phyloP scores from a whole-genome alignment of 139 green algal genomes.

The Chlorella sp. region DNA sequence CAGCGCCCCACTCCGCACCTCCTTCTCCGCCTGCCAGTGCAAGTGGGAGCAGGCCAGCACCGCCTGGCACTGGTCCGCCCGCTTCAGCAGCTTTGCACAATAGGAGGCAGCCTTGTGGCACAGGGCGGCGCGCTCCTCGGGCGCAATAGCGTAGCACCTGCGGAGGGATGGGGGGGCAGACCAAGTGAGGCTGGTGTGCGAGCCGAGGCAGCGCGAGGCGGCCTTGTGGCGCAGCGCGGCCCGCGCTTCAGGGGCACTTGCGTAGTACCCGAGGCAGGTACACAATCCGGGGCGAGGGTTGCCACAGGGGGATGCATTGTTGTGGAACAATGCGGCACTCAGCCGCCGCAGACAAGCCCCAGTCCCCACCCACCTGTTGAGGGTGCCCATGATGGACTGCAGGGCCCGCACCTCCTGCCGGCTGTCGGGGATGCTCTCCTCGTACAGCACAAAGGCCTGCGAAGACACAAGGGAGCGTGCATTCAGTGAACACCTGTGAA shows the following conservation, averaged over 20 bases:
- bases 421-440: constrained; percentile 88
- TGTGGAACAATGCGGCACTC: too few species aligned
- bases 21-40: constrained; percentile 75
- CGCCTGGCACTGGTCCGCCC: constrained; percentile 89
- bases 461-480: not conserved
- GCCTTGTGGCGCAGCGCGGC: too few species aligned
- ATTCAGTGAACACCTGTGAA: not conserved
- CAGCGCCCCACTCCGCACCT: not conserved
- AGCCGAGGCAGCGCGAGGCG: not conserved
- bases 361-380: constrained; percentile 59
- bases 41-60: constrained; percentile 83
- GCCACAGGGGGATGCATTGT: too few species aligned
- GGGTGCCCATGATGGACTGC: constrained; percentile 82
- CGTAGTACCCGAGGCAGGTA: too few species aligned
- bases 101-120: constrained; percentile 84
- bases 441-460: constrained; percentile 91
- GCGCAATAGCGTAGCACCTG: constrained; percentile 74
- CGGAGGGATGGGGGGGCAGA: not conserved
- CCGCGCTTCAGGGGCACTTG: too few species aligned
- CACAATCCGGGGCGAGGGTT: too few species aligned
- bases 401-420: constrained; percentile 76
- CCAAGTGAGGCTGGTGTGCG: not conserved
- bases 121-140: constrained; percentile 83
- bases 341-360: not conserved
- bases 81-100: constrained; percentile 85